Percentiles rank a stretch among this genome's conserved stretches.
Evolutionary conservation across 75 land plant species (phyloP).

Genomic region (Ceratopteris richardii): DNA sequence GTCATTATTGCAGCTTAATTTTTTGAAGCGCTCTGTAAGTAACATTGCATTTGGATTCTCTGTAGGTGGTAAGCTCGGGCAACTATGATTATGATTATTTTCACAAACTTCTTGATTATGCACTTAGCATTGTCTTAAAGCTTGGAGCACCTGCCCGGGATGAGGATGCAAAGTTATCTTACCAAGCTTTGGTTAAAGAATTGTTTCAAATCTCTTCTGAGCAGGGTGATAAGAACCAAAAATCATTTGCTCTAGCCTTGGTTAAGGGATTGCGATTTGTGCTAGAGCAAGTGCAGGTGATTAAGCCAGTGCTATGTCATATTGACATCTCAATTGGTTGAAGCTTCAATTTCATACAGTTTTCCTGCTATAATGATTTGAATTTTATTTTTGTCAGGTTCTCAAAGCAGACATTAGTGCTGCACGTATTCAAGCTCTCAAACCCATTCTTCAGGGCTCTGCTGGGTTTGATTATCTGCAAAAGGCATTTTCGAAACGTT

Average conservation of each 20-base stretch:
- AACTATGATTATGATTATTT: conserved; percentile 58
- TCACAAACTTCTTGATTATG: conserved; percentile 60
- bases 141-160: conserved; percentile 83
- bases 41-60: not conserved
- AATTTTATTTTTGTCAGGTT: conserved; percentile 39
- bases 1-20: conserved; percentile 10
- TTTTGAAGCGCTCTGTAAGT: not conserved
- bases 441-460: conserved; percentile 54
- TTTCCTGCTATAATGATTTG: no score
- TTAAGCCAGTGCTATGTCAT: no score
- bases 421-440: conserved; percentile 58
- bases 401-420: conserved; percentile 69
- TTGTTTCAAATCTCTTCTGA: conserved; percentile 23
- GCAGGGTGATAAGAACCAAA: conserved; percentile 19
- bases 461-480: conserved; percentile 71
- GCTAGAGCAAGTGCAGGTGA: conserved; percentile 68
- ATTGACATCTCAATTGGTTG: conserved; percentile 81
- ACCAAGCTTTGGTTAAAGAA: conserved; percentile 44
- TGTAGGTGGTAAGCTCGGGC: conserved; percentile 78
- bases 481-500: conserved; percentile 57
- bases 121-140: conserved; percentile 51
- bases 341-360: conserved; percentile 70
- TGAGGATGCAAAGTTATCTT: conserved; percentile 37
- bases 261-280: conserved; percentile 83
- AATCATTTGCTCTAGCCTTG: conserved; percentile 39